Base-by-base conservation (phyloP, 1,284 basidiomycete genomes). In the Rhodotorula sp. region DNA sequence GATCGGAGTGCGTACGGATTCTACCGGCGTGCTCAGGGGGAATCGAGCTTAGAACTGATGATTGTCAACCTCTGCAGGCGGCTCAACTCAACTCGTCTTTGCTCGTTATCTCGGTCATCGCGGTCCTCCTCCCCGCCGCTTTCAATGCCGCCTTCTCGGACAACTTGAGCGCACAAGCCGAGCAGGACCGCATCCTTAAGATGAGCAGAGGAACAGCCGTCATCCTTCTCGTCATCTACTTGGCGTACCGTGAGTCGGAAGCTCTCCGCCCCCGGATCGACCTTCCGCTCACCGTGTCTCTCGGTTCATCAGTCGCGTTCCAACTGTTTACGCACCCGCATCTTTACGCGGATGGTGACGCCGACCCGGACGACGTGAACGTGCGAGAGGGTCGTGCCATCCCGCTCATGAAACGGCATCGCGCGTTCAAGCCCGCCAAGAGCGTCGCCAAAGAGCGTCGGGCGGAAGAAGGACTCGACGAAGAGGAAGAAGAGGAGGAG, bases 181-280 rank as follows among this genome's bases (percentile, higher is more conserved):
- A 83, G 68, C 78, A 78, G 1, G 66, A 67, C 0, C 82, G 89
- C 64, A 88, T 95, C 61, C 83, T 95, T 51, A 76, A 81, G 51
- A 87, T 93, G 82, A 91, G 89, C 77, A 91, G 88, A 75, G 93
- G 91, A 21, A 91, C 92, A 23, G 87, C 92, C 0, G 85, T 96
- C 68, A 87, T 96, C 64, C 84, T 95, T 4, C 85, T 95, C 21
- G 85, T 92, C 80, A 89, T 66, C 65, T 72, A 69, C 71, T 54
- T 73, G 29, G 69, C 64, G 51, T 68, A 69, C 63, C 60, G 61
- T 68, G 23, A 54, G 65, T 49, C 39, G 7, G 1, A 26, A 6
- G 46, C 26, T 43, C 43, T 60, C 49, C 5, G 58, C 60, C 39
- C 57, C 61, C 58, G 29, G 58, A 58, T 26, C 29, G 39, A 68